A percentile compares a stretch with the other conserved stretches of the same genome.
phyloP scores from a whole-genome alignment of 768 basidiomycete genomes.

The Antrodiella citrinella region DNA sequence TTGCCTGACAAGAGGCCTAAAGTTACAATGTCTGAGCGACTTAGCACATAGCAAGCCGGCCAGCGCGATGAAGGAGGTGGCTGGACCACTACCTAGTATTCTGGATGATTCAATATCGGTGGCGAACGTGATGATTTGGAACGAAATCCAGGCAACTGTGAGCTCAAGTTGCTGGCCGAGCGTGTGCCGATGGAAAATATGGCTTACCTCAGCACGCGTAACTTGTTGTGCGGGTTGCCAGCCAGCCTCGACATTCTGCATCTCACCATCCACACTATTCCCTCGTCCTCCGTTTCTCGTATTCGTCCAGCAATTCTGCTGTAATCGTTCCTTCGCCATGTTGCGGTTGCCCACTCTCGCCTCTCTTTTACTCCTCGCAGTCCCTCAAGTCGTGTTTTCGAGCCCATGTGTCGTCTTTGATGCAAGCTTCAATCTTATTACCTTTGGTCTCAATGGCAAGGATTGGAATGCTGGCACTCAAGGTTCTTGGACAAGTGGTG shows the following conservation, averaged over 20 bases:
- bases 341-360: conserved; percentile 32
- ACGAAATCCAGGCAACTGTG: too few species aligned
- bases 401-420: conserved; percentile 76
- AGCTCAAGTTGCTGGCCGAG: too few species aligned
- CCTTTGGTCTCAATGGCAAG: conserved; percentile 75
- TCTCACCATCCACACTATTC: too few species aligned
- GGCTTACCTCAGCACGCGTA: too few species aligned
- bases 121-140: too few species aligned
- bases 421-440: conserved; percentile 71
- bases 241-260: too few species aligned
- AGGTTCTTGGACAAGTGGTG: conserved; percentile 56
- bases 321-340: conserved; percentile 21
- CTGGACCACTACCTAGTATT: too few species aligned
- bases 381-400: conserved; percentile 26
- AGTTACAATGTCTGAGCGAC: background rate
- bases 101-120: too few species aligned
- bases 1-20: background rate
- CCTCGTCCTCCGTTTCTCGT: too few species aligned
- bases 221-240: too few species aligned
- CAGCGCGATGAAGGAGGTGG: background rate
- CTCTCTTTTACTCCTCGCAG: conserved; percentile 45
- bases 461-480: conserved; percentile 78
- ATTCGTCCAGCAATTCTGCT: too few species aligned
- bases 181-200: too few species aligned
- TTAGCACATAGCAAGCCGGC: conserved; percentile 7